A percentile compares a stretch with the other conserved stretches of the same genome.
phyloP scores from a whole-genome alignment of 305 asterid genomes.

The Fraxinus ornus region DNA sequence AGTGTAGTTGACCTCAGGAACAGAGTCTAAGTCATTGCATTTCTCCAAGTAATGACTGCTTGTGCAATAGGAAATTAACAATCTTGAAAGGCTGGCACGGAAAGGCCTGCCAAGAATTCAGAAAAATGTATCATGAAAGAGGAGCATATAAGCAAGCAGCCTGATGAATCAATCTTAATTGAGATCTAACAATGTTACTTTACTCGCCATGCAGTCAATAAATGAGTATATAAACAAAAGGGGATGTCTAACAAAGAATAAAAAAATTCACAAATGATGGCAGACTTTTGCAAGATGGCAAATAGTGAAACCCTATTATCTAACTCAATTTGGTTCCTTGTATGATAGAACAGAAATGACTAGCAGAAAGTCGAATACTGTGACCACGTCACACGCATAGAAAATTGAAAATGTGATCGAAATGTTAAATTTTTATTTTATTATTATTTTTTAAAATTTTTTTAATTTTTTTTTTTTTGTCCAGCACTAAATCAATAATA shows the following conservation, averaged over 20 bases:
- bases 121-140: background rate
- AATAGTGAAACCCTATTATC: background rate
- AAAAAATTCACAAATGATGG: background rate
- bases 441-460: no score
- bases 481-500: background rate
- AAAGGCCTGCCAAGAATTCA: background rate
- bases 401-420: background rate
- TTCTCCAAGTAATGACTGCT: background rate
- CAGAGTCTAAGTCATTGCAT: background rate
- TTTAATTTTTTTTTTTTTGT: background rate
- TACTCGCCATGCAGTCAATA: background rate
- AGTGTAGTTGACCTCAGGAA: background rate
- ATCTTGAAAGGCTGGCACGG: background rate
- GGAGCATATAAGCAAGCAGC: background rate
- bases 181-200: background rate
- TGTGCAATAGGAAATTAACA: background rate
- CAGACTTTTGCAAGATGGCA: background rate
- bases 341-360: background rate
- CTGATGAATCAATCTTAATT: background rate
- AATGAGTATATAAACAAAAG: background rate
- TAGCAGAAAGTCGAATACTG: background rate
- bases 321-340: background rate
- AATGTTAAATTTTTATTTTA: background rate
- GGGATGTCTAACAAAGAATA: background rate
- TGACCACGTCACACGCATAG: background rate